Percentiles rank a stretch among this genome's conserved stretches.
These are phyloP conservation scores for Vitis hybrid DNA, from an alignment of 177 flowering plant species.

Conservation along the genomic window DNA sequence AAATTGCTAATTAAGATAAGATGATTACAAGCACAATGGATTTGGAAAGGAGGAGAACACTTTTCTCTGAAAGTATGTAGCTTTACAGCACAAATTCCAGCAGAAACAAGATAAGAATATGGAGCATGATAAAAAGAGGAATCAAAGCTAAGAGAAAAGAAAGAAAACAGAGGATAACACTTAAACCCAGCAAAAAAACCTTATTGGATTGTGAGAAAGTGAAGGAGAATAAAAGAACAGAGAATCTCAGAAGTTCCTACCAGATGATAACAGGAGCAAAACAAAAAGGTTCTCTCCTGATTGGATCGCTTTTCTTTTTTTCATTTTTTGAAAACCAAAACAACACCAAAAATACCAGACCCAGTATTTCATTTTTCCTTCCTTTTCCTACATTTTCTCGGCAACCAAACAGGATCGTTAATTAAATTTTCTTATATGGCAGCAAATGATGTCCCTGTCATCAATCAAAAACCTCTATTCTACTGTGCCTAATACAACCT, in stretches of 20 bases:
- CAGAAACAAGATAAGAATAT: slow-evolving; percentile 22
- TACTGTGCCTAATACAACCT: no score
- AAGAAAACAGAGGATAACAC: not conserved
- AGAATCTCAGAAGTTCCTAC: not conserved
- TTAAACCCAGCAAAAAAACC: not conserved
- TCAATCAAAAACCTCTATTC: no score
- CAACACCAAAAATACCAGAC: not conserved
- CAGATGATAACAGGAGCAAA: not conserved
- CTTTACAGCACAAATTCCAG: slow-evolving; percentile 14
- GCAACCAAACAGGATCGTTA: not conserved
- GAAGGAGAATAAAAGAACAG: not conserved
- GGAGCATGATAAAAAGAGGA: not conserved
- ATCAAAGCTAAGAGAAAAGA: not conserved
- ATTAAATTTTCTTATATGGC: not conserved
- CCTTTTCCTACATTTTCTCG: not conserved
- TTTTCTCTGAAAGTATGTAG: slow-evolving; percentile 10
- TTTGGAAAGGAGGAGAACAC: not conserved
- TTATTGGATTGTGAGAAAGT: no score
- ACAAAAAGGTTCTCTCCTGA: not conserved
- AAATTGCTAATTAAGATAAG: not conserved
- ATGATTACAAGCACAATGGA: not conserved
- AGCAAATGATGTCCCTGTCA: not conserved
- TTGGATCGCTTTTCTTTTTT: not conserved
- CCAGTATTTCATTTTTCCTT: not conserved
- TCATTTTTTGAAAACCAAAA: not conserved